Evolutionary conservation across 2,329 filamentous ascomycete species (phyloP).

Genomic region (Stachybotrys chlorohalonatus): DNA sequence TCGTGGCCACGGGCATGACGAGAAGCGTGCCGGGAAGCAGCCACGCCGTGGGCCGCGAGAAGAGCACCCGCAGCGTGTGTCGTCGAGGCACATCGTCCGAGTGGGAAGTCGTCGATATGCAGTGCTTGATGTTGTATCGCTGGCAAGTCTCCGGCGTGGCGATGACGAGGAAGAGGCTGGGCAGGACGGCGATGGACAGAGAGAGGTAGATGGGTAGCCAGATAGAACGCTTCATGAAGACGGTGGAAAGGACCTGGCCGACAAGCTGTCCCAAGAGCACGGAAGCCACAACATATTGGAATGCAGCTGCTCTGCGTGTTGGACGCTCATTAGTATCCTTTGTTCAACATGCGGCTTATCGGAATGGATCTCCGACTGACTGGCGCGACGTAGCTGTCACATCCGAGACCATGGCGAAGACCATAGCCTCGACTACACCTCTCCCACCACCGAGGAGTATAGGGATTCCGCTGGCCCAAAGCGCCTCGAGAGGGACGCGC

Average conservation of each 20-base stretch:
- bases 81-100: background rate
- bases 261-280: slow-evolving; percentile 11
- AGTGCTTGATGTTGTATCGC: background rate
- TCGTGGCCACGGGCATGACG: slow-evolving; percentile 10
- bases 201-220: slow-evolving; percentile 13
- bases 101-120: background rate
- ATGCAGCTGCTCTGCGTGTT: slow-evolving; percentile 7
- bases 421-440: slow-evolving; percentile 15
- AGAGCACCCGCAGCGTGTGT: slow-evolving; percentile 6
- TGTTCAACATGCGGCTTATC: background rate
- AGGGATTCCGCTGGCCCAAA: slow-evolving; percentile 12
- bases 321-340: background rate
- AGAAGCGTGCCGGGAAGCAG: slow-evolving; percentile 14
- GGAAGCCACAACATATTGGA: slow-evolving; percentile 13
- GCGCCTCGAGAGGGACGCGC: slow-evolving; percentile 10
- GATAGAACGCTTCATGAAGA: slow-evolving; percentile 8
- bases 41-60: slow-evolving; percentile 10
- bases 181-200: slow-evolving; percentile 7
- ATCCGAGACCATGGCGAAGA: slow-evolving; percentile 16
- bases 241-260: slow-evolving; percentile 8
- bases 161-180: slow-evolving; percentile 7
- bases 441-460: slow-evolving; percentile 15
- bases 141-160: slow-evolving; percentile 14
- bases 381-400: slow-evolving; percentile 6
- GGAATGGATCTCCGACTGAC: slow-evolving; percentile 2